A percentile compares a stretch with the other conserved stretches of the same genome.
Conservation (phyloP, 495 filamentous ascomycete genomes). For the Penicillium alfredii region DNA sequence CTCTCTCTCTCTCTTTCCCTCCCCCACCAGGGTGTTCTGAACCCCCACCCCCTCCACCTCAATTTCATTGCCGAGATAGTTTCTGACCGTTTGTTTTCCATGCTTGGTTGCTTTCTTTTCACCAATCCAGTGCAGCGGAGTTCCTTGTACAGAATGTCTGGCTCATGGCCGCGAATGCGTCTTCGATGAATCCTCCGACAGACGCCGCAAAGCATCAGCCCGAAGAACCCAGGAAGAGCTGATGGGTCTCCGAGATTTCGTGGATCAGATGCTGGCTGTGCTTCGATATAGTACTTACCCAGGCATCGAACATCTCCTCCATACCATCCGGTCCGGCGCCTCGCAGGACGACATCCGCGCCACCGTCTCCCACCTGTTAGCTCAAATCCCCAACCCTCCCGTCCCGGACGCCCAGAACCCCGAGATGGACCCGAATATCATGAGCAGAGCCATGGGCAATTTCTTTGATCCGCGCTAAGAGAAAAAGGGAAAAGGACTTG, state of each 20-base stretch:
- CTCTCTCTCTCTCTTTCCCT: not conserved
- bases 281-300: slow-evolving; percentile 21
- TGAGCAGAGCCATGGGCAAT: slow-evolving; percentile 7
- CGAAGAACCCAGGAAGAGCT: slow-evolving; percentile 28
- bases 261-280: slow-evolving; percentile 24
- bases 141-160: slow-evolving; percentile 32
- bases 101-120: slow-evolving; percentile 3
- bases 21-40: too few species aligned
- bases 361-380: slow-evolving; percentile 1
- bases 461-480: slow-evolving; percentile 9
- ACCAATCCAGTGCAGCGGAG: slow-evolving; percentile 26
- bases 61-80: too few species aligned
- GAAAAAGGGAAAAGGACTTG: too few species aligned
- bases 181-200: slow-evolving; percentile 35
- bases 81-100: slow-evolving; percentile 1
- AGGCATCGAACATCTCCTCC: slow-evolving; percentile 20
- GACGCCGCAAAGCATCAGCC: slow-evolving; percentile 36
- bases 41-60: too few species aligned
- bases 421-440: slow-evolving; percentile 7
- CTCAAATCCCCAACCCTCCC: not conserved
- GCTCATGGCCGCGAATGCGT: slow-evolving; percentile 32
- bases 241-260: slow-evolving; percentile 21
- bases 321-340: slow-evolving; percentile 22
- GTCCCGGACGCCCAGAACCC: not conserved
- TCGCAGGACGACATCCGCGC: slow-evolving; percentile 17